Evolutionary conservation across 108 stramenopile species (phyloP).

Genomic region (Parietichytrium sp.): DNA sequence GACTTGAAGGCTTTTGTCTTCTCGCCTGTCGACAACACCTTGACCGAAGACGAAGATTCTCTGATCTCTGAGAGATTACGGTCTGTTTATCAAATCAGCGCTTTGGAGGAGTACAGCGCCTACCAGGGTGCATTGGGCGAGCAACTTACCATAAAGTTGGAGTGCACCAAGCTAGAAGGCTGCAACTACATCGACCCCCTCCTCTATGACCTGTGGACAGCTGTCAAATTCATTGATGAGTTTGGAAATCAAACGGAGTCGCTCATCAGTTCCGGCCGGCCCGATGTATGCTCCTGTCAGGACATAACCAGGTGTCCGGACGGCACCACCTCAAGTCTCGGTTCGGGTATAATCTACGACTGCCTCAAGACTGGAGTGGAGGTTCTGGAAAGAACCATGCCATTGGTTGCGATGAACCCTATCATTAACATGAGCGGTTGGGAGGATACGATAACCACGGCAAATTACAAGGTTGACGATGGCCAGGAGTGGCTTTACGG

Average conservation of each 20-base stretch:
- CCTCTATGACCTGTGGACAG: slow-evolving; percentile 63
- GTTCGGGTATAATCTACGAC: slow-evolving; percentile 56
- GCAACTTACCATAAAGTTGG: background rate
- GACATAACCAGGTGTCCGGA: slow-evolving; percentile 72
- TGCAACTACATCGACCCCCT: slow-evolving; percentile 68
- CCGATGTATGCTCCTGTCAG: slow-evolving; percentile 77
- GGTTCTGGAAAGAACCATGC: slow-evolving; percentile 56
- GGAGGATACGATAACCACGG: background rate
- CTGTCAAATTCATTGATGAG: slow-evolving; percentile 70
- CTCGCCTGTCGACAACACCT: background rate
- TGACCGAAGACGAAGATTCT: background rate
- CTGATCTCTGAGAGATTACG: background rate
- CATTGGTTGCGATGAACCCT: slow-evolving; percentile 59
- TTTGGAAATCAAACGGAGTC: slow-evolving; percentile 62
- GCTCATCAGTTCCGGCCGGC: slow-evolving; percentile 47
- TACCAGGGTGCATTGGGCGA: background rate
- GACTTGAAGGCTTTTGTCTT: slow-evolving; percentile 26
- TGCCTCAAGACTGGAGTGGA: slow-evolving; percentile 51
- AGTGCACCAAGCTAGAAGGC: slow-evolving; percentile 41
- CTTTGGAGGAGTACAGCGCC: background rate
- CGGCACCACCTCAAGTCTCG: slow-evolving; percentile 59
- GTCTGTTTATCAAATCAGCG: background rate
- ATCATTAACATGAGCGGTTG: slow-evolving; percentile 37
- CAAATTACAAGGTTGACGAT: background rate
- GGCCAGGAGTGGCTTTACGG: background rate